A percentile compares a stretch with the other conserved stretches of the same genome.
phyloP scores from a whole-genome alignment of 2,329 filamentous ascomycete genomes.

The Raffaelea deltoideospora region DNA sequence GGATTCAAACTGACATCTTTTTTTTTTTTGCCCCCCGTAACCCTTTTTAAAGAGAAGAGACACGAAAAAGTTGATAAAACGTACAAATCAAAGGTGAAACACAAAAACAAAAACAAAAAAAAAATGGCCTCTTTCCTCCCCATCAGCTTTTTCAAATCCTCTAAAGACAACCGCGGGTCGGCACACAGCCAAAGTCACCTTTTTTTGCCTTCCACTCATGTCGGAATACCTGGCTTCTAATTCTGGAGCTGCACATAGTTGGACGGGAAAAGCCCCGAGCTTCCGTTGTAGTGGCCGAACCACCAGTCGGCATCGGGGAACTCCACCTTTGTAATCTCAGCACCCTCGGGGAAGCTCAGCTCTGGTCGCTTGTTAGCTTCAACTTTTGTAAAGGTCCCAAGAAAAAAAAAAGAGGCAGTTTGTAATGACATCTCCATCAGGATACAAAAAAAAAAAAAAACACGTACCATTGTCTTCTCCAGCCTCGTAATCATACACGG shows the following conservation, averaged over 20 bases:
- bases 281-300: constrained; percentile 73
- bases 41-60: neutral
- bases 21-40: constrained; percentile 1
- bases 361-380: constrained; percentile 30
- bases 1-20: too few species aligned
- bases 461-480: constrained; percentile 74
- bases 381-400: too few species aligned
- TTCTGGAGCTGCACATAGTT: constrained; percentile 50
- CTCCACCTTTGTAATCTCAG: constrained; percentile 67
- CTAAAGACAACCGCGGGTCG: too few species aligned
- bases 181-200: too few species aligned
- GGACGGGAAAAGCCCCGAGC: constrained; percentile 68
- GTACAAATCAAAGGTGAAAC: neutral
- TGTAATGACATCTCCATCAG: too few species aligned
- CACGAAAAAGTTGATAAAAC: neutral
- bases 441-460: neutral
- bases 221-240: constrained; percentile 1
- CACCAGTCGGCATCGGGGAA: constrained; percentile 99
- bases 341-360: constrained; percentile 76
- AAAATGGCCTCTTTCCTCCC: too few species aligned
- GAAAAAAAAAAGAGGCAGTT: too few species aligned
- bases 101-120: neutral
- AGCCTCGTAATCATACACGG: constrained; percentile 91
- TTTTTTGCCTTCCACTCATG: neutral
- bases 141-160: too few species aligned